A percentile compares a stretch with the other conserved stretches of the same genome.
Evolutionary conservation across 306 rosid species (phyloP).

Genomic region (Carpinus fangiana): DNA sequence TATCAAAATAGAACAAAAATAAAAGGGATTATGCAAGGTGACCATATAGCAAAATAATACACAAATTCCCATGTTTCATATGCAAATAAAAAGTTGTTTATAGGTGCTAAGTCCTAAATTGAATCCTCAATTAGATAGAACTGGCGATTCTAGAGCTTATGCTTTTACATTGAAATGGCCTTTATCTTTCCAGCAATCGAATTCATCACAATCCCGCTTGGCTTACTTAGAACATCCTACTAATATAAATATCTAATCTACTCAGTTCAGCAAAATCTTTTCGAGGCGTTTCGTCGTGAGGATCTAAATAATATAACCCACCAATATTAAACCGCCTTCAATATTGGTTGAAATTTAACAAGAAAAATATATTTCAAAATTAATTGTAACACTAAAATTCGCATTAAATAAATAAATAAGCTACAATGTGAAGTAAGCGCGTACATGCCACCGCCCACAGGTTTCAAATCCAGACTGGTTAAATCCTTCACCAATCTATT

Average conservation of each 20-base stretch:
- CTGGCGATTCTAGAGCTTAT: no score
- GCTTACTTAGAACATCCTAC: no score
- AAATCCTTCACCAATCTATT: constrained; percentile 62
- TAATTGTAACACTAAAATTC: neutral
- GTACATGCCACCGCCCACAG: constrained; percentile 46
- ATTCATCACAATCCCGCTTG: no score
- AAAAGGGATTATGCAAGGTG: neutral
- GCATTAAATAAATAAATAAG: neutral
- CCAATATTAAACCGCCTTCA: neutral
- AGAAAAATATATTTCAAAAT: neutral
- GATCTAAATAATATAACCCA: neutral
- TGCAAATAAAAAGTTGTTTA: neutral
- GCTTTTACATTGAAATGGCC: no score
- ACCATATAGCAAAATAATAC: neutral
- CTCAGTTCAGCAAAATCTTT: neutral
- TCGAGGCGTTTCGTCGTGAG: no score
- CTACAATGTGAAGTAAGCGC: constrained; percentile 5
- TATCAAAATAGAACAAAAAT: neutral
- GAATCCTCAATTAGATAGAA: no score
- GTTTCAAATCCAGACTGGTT: constrained; percentile 37
- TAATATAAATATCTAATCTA: neutral
- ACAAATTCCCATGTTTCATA: neutral
- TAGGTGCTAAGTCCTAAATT: no score
- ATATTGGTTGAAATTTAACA: neutral
- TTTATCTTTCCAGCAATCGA: no score